Evolutionary conservation across 345 rosid genomes (phyloP).

Genomic region (Populus simonii): DNA sequence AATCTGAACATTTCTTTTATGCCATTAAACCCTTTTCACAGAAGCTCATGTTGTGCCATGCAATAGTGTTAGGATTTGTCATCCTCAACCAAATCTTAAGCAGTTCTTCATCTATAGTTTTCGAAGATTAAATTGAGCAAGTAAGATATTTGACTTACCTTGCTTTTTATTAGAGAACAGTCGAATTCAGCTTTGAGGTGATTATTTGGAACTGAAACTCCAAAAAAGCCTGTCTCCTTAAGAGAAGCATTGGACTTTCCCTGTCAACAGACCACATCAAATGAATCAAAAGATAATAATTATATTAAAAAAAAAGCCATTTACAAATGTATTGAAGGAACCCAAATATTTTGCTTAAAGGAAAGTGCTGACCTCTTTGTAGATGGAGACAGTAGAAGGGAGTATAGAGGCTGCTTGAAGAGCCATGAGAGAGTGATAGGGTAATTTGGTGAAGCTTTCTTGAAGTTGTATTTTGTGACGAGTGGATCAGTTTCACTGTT

Average conservation of each 20-base stretch:
- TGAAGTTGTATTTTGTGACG: background rate
- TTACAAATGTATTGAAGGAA: background rate
- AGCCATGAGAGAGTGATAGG: conserved; percentile 42
- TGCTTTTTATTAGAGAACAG: conserved; percentile 44
- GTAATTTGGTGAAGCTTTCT: background rate
- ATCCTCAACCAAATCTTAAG: background rate
- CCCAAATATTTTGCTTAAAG: background rate
- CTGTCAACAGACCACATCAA: conserved; percentile 32
- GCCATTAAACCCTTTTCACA: background rate
- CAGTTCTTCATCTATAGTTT: background rate
- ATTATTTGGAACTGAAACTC: conserved; percentile 52
- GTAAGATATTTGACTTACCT: conserved; percentile 32
- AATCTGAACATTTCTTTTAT: background rate
- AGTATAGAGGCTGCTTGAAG: conserved; percentile 69
- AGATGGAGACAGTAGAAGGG: conserved; percentile 47
- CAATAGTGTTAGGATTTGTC: background rate
- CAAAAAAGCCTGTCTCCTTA: conserved; percentile 66
- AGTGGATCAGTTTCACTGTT: background rate
- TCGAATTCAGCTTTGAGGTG: conserved; percentile 42
- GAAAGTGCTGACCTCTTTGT: conserved; percentile 48
- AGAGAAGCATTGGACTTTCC: conserved; percentile 47
- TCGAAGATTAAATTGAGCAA: background rate
- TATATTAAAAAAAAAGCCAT: background rate
- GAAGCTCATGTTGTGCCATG: background rate
- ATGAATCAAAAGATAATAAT: background rate